phyloP scores from a whole-genome alignment of 2,329 filamentous ascomycete species.

The Fusarium sp. region DNA sequence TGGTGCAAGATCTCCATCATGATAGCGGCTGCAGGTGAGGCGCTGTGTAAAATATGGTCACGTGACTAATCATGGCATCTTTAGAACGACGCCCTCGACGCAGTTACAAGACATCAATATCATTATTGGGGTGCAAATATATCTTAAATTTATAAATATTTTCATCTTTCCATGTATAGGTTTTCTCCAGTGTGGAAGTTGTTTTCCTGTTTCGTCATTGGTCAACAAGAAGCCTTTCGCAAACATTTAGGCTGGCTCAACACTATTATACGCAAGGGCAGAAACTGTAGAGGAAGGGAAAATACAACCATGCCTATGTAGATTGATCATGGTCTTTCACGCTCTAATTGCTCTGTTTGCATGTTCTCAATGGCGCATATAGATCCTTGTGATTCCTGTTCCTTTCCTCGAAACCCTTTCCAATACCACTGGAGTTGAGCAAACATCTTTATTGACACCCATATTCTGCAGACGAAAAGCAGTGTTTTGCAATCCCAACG shows the following conservation, averaged over 20 bases:
- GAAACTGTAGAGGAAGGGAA: background rate
- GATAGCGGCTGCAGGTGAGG: slow-evolving; percentile 26
- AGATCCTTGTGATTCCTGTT: background rate
- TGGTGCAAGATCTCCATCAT: slow-evolving; percentile 37
- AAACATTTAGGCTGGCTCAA: background rate
- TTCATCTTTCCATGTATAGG: background rate
- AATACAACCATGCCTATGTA: background rate
- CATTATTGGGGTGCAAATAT: background rate
- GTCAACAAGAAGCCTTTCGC: background rate
- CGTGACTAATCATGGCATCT: slow-evolving; percentile 22
- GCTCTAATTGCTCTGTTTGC: background rate
- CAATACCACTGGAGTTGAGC: slow-evolving; percentile 27
- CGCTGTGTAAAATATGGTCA: slow-evolving; percentile 4
- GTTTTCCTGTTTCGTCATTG: background rate
- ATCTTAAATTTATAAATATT: background rate
- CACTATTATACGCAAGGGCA: background rate
- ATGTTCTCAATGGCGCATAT: background rate
- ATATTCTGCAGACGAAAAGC: slow-evolving; percentile 33
- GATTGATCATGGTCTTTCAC: background rate
- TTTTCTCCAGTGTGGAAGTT: background rate
- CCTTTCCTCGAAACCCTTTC: slow-evolving; percentile 28
- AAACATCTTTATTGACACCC: slow-evolving; percentile 13
- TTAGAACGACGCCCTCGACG: background rate
- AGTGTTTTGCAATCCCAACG: slow-evolving; percentile 35
- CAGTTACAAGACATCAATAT: background rate